A percentile compares a stretch with the other conserved stretches of the same genome.
Evolutionary conservation across 2,329 filamentous ascomycete species (phyloP).

Genomic region (Colletotrichum magnum): DNA sequence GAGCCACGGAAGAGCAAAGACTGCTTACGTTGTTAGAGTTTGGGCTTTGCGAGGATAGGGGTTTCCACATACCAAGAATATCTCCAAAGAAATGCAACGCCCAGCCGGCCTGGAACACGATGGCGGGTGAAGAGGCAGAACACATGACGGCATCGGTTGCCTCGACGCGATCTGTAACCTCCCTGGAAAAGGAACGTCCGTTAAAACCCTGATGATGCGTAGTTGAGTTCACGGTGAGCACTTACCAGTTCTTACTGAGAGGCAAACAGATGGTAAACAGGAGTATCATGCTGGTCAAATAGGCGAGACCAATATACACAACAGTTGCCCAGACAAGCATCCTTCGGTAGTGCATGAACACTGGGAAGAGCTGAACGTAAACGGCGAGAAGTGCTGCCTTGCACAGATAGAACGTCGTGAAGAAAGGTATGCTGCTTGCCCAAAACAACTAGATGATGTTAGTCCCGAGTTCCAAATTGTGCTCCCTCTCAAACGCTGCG

Average conservation of each 20-base stretch:
- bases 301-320: constrained; percentile 29
- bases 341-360: constrained; percentile 33
- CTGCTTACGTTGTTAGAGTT: neutral
- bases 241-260: constrained; percentile 31
- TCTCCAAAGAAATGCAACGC: constrained; percentile 36
- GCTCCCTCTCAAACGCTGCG: neutral
- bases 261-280: constrained; percentile 32
- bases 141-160: constrained; percentile 31
- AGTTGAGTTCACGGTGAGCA: neutral
- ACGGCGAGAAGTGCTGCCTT: constrained; percentile 37
- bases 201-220: neutral
- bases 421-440: constrained; percentile 38
- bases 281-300: constrained; percentile 31
- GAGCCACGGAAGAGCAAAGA: constrained; percentile 29
- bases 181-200: constrained; percentile 9
- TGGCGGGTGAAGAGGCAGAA: constrained; percentile 25
- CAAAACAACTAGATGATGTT: constrained; percentile 22
- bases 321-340: constrained; percentile 29
- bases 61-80: constrained; percentile 3
- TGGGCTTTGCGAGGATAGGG: neutral
- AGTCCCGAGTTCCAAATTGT: neutral
- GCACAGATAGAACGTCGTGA: constrained; percentile 34
- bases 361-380: constrained; percentile 32
- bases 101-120: constrained; percentile 36
- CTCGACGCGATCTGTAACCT: constrained; percentile 6